Evolutionary conservation across 2,329 filamentous ascomycete species (phyloP).

Genomic region (Pseudogymnoascus sp.): DNA sequence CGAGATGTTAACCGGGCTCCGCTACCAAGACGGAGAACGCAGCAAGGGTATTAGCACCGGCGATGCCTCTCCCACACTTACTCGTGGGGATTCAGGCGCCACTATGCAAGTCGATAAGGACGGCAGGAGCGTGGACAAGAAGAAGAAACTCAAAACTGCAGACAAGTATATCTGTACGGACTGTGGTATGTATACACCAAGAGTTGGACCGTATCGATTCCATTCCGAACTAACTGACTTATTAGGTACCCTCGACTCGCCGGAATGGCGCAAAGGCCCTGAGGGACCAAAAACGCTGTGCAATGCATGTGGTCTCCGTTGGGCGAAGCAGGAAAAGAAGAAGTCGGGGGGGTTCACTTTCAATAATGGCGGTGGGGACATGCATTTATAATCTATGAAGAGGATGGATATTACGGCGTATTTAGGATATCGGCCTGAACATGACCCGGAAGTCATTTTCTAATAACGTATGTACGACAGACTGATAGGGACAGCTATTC

Average conservation of each 20-base stretch:
- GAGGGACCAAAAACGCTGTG: constrained; percentile 90
- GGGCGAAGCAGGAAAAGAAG: constrained; percentile 81
- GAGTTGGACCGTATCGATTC: not conserved
- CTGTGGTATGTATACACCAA: constrained; percentile 56
- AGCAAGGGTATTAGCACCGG: constrained; percentile 84
- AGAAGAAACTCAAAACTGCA: constrained; percentile 73
- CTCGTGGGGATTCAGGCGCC: constrained; percentile 81
- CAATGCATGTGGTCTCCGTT: constrained; percentile 80
- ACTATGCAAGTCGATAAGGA: constrained; percentile 77
- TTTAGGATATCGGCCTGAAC: not conserved
- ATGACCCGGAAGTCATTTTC: not conserved
- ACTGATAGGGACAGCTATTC: not conserved
- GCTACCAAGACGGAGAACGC: constrained; percentile 82
- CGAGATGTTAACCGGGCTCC: constrained; percentile 84
- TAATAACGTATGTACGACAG: constrained; percentile 3
- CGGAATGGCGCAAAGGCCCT: constrained; percentile 93
- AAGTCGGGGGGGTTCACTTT: constrained; percentile 17
- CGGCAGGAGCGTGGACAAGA: constrained; percentile 65
- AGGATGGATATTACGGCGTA: not conserved
- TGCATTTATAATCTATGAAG: not conserved
- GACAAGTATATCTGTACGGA: constrained; percentile 95
- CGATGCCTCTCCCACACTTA: constrained; percentile 69
- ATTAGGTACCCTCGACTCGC: constrained; percentile 74
- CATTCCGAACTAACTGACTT: constrained; percentile 1
- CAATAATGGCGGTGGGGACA: not conserved